These are phyloP conservation scores for Pseudoneurospora amorphoporcata DNA, from an alignment of 495 filamentous ascomycete genomes.

Conservation along the genomic window DNA sequence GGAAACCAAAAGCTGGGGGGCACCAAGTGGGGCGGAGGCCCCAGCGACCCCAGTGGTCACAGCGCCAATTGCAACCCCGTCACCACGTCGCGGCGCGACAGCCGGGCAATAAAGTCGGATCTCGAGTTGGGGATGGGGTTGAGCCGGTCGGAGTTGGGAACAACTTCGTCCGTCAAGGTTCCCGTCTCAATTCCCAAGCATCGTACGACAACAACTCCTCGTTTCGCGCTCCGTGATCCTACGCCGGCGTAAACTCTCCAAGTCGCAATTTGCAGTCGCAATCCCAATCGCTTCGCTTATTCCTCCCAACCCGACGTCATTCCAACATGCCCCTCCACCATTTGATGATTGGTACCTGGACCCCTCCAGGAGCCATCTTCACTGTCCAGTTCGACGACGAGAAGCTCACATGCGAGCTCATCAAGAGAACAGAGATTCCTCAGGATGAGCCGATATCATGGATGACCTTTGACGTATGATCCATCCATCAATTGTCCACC, in stretches of 20 bases:
- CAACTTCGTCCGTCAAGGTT: background rate
- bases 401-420: slow-evolving; percentile 52
- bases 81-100: background rate
- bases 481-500: background rate
- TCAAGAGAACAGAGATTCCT: slow-evolving; percentile 71
- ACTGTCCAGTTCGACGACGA: slow-evolving; percentile 77
- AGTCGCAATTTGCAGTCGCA: background rate
- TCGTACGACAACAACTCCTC: background rate
- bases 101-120: background rate
- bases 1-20: background rate
- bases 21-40: background rate
- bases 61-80: background rate
- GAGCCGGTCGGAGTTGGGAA: background rate
- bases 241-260: background rate
- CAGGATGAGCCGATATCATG: slow-evolving; percentile 78
- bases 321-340: slow-evolving; percentile 56
- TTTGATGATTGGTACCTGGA: slow-evolving; percentile 79
- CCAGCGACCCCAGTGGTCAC: background rate
- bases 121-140: background rate
- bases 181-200: background rate
- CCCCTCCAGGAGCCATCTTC: slow-evolving; percentile 74
- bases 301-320: slow-evolving; percentile 13
- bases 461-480: slow-evolving; percentile 73
- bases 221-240: background rate
- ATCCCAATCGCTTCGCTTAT: background rate